These are phyloP conservation scores for Bretschneidera sinensis DNA, from an alignment of 345 rosid genomes.

Conservation along the genomic window DNA sequence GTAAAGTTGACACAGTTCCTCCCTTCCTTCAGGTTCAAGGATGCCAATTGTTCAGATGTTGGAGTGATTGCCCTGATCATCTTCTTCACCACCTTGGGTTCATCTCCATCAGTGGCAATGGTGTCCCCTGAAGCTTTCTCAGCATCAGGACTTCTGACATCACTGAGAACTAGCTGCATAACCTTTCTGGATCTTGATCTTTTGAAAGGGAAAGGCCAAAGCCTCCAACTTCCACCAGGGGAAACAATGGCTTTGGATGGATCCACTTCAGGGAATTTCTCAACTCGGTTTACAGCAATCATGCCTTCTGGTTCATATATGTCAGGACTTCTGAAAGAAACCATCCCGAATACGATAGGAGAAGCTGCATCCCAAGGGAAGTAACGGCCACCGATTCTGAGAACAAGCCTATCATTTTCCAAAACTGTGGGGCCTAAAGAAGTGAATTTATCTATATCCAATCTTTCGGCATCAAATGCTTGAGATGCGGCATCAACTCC, in stretches of 20 bases:
- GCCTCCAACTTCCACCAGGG: slow-evolving; percentile 64
- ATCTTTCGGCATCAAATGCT: slow-evolving; percentile 53
- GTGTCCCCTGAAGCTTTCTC: slow-evolving; percentile 28
- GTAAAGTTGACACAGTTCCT: slow-evolving; percentile 71
- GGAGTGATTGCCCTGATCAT: slow-evolving; percentile 56
- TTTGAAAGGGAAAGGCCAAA: slow-evolving; percentile 79
- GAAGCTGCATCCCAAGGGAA: slow-evolving; percentile 67
- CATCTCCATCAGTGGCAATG: slow-evolving; percentile 22
- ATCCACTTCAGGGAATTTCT: slow-evolving; percentile 35
- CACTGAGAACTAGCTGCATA: slow-evolving; percentile 22
- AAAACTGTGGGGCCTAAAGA: slow-evolving; percentile 44
- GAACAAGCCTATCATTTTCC: slow-evolving; percentile 53
- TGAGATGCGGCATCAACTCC: slow-evolving; percentile 61
- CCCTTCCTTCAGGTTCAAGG: slow-evolving; percentile 76
- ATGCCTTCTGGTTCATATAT: slow-evolving; percentile 52
- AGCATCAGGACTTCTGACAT: slow-evolving; percentile 24
- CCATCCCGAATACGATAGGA: slow-evolving; percentile 46
- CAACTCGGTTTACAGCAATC: slow-evolving; percentile 45
- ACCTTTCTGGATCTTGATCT: slow-evolving; percentile 37
- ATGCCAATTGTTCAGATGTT: slow-evolving; percentile 82
- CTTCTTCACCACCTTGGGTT: slow-evolving; percentile 42
- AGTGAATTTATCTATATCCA: slow-evolving; percentile 41
- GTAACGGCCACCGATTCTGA: slow-evolving; percentile 42
- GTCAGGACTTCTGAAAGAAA: slow-evolving; percentile 40
- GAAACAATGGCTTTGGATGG: slow-evolving; percentile 35